Evolutionary conservation across 164 flowering plant species (phyloP).

Genomic region (Vitis rotundifolia): DNA sequence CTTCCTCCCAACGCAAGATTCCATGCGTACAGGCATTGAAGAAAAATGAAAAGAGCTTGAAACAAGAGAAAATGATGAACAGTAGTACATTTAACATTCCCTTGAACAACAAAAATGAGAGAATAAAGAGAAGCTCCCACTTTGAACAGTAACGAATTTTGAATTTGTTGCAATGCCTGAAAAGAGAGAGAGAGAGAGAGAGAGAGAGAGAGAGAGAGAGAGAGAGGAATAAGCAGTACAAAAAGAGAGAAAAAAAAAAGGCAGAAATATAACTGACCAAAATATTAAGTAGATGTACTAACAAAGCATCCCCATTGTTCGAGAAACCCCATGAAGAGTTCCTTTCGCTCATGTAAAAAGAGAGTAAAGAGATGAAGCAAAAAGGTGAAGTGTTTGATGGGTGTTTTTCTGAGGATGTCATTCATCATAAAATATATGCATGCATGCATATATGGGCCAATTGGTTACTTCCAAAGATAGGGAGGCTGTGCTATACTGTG

Average conservation of each 20-base stretch:
- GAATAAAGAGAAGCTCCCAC: background rate
- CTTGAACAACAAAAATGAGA: background rate
- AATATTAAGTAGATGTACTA: constrained; percentile 3
- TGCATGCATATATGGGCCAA: background rate
- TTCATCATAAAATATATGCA: background rate
- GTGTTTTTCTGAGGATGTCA: constrained; percentile 7
- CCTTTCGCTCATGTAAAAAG: constrained; percentile 22
- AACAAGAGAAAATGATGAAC: constrained; percentile 1
- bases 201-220: constrained; percentile 2
- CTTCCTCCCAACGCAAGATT: no score
- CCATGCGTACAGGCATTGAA: no score
- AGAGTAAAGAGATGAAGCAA: constrained; percentile 7
- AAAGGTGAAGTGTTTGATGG: background rate
- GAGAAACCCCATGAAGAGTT: constrained; percentile 23
- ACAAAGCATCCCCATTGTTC: constrained; percentile 14
- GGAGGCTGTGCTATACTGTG: background rate
- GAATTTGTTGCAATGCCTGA: background rate
- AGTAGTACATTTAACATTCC: constrained; percentile 11
- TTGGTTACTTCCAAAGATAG: background rate
- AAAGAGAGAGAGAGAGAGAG: constrained; percentile 4
- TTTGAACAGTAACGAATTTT: constrained; percentile 23
- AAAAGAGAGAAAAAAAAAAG: background rate
- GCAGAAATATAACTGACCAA: background rate
- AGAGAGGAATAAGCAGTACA: constrained; percentile 16
- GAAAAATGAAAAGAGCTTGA: no score